Percentiles rank a stretch among this genome's conserved stretches.
These are phyloP conservation scores for Mrakia hoshinonis DNA, from an alignment of 768 basidiomycete species.

Conservation along the genomic window DNA sequence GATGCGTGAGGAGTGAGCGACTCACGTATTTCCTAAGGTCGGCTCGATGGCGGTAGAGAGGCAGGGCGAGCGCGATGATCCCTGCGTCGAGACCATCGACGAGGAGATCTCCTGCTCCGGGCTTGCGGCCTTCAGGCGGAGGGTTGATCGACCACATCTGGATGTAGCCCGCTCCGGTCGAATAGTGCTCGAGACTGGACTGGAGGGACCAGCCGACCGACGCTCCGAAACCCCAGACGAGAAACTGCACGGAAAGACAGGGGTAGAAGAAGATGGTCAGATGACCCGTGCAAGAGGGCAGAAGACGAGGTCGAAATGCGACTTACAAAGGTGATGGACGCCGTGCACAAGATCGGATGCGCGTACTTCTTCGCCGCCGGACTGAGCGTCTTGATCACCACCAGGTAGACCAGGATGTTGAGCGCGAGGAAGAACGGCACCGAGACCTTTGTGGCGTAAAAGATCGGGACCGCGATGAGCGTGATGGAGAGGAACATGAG, in stretches of 20 bases:
- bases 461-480: conserved; percentile 16
- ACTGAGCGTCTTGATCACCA: conserved; percentile 8
- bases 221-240: conserved; percentile 25
- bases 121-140: background rate
- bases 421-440: conserved; percentile 16
- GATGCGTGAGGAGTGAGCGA: no score
- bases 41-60: conserved; percentile 17
- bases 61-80: conserved; percentile 16
- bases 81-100: conserved; percentile 20
- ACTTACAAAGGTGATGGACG: conserved; percentile 10
- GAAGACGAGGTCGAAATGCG: background rate
- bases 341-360: conserved; percentile 8
- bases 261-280: background rate
- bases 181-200: conserved; percentile 4
- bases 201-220: conserved; percentile 20
- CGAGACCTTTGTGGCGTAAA: conserved; percentile 19
- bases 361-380: background rate
- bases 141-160: conserved; percentile 15
- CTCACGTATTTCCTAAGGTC: conserved; percentile 14
- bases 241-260: background rate
- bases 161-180: conserved; percentile 8
- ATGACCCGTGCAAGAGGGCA: background rate
- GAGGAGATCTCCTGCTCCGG: conserved; percentile 21
- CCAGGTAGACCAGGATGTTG: conserved; percentile 25
- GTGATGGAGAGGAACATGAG: conserved; percentile 1